Evolutionary conservation across 2,329 filamentous ascomycete species (phyloP), one percentile per base, ranked within the genome.

Genomic region (Xylaria sp.): DNA sequence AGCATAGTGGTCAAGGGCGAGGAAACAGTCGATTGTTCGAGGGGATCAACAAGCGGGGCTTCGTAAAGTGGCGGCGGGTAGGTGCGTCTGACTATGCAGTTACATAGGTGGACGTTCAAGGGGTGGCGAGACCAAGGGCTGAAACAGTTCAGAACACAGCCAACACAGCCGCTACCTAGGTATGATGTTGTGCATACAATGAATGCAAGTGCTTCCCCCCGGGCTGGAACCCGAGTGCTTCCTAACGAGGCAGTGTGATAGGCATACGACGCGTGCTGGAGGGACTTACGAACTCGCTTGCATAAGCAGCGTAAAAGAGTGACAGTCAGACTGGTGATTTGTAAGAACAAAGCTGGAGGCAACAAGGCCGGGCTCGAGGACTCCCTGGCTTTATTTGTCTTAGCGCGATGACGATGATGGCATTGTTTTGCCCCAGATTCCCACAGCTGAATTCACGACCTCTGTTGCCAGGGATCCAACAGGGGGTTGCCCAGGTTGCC

Each of bases 361-460:
- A 13, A 41, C 16, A 19, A 11, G 11, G 7, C 17, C 19, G 7
- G 45, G 41, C 20, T 21, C 19, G 41, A 50, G 44, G 37, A 52
- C 26, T 52, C 34, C n/a, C n/a, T n/a, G 49, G 38, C 39, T 44
- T 47, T 49, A 59, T 56, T 53, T 26, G 56, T 48, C 52, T 56
- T 50, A 50, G 43, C 46, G 39, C 29, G 24, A 44, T 44, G 38
- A 39, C 21, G 47, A 54, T 50, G 50, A 58, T 61, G 58, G 47
- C 55, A 47, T 39, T 42, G 55, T 60, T 57, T 58, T 50, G 48
- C 49, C 54, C 52, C 47, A 45, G 51, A 54, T 55, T 52, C 52
- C 55, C 37, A 38, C 22, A 50, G 37, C 41, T 20, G 22, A 24
- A 22, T 41, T 11, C 19, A 48, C 16, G 8, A n/a, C n/a, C n/a